Evolutionary conservation across 495 filamentous ascomycete species (phyloP), one percentile per base, ranked within the genome.

Genomic region (Endocarpon pusillum): DNA sequence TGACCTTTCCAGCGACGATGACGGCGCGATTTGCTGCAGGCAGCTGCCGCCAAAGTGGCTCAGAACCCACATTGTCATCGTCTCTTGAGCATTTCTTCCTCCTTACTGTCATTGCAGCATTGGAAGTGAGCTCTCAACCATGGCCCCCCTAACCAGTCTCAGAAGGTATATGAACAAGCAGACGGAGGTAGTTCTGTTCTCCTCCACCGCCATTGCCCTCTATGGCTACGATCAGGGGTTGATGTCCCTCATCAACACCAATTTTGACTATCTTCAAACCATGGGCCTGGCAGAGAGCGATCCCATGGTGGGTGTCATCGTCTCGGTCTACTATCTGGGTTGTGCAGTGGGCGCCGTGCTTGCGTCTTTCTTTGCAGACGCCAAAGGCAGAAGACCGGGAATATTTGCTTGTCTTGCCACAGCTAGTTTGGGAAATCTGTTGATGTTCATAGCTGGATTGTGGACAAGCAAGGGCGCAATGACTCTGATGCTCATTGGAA

Each of bases 221-320:
- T 73, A 71, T 54, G 69, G 69, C 6, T 69, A 69, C 33, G 62
- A 67, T 31, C 58, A 64, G 42, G 59, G 64, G 29, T 71, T 72
- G 69, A 71, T 71, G 69, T 63, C 55, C 32, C 41, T 72, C 20
- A 64, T 73, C 45, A 73, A 71, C 36, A 72, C 69, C 4, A 71
- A 72, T 37, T 36, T 48, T 18, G 47, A 61, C 34, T 72, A 73
- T 33, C 64, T 73, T 3, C 21, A 45, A 21, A 70, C 64, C 28
- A 72, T 73, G 67, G 58, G 54, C 36, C 65, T 72, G 27, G 17
- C 37, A 3, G 52, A 46, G 39, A 47, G 58, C 11, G 54, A 57
- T 15, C 53, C 61, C 18, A 35, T 67, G 7, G 65, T 72, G 18
- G 69, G 69, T 32, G 44, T 73, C 28, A 69, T 73, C 29, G 64